Evolutionary conservation across 2,329 filamentous ascomycete genomes (phyloP), one percentile per base, ranked within the genome.

Genomic region (Pseudopithomyces chartarum): DNA sequence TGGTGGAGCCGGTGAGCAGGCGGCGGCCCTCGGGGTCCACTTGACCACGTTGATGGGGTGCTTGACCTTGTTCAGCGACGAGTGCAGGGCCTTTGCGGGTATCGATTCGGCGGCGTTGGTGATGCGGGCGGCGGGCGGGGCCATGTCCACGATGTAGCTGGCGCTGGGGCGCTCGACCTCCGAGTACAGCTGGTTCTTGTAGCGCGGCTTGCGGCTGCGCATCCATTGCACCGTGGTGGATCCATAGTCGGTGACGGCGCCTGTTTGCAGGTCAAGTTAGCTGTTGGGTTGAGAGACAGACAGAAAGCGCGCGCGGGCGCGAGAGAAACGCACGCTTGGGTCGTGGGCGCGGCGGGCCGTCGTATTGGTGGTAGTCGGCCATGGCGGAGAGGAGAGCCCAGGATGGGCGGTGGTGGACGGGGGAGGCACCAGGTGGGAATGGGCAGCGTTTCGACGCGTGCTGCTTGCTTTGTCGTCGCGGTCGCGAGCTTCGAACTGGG

Each of bases 51-150:
- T 98, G 71, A 99, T 91, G 1, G 95, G 95, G 67, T 98, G 95
- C 72, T 97, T 96, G 70, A 96, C 93, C 73, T 99, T 99, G 80
- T 98, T 98, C 6, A 98, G 85, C 0, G 95, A 98, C n/a, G 95
- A 96, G 74, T 99, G 95, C 39, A 99, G 84, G 73, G 97, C 93
- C 68, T 95, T 94, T n/a, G 91, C 90, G 12, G 95, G 94, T 44
- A 99, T 90, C 1, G 91, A 90, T 74, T 97, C 92, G 56, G 89
- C 92, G 19, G 93, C 87, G 60, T 85, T 88, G 62, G 87, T 84
- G 51, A 87, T 81, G 71, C 91, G 85, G 34, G 91, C 92, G 42
- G 89, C 82, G 1, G 95, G 94, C 2, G 94, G 93, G 22, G 96
- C 82, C 86, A 98, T 94, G 82, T 97, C 90, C 44, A 96, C 86